Percentiles rank a stretch among this genome's conserved stretches.
phyloP scores from a whole-genome alignment of 2,329 filamentous ascomycete genomes.

The Colletotrichum acutatum region DNA sequence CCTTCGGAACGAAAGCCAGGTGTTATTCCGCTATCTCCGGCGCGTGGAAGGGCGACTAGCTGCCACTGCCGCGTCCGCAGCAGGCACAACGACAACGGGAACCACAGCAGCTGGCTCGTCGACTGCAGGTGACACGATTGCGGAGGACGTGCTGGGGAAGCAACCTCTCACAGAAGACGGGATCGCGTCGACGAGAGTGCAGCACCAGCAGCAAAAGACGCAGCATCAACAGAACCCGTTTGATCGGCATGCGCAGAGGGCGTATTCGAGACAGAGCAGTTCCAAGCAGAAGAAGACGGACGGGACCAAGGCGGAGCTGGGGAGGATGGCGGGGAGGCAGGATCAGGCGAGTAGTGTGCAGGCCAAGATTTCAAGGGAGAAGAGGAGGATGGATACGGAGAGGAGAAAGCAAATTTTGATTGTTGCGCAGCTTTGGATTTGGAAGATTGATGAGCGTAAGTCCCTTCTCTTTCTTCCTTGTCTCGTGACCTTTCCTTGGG shows the following conservation, averaged over 20 bases:
- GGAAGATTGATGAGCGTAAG: constrained; percentile 36
- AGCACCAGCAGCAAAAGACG: neutral
- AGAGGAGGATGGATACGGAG: constrained; percentile 40
- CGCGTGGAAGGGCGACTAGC: constrained; percentile 17
- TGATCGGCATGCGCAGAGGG: constrained; percentile 16
- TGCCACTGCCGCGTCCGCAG: neutral
- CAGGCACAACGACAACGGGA: neutral
- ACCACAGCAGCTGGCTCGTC: neutral
- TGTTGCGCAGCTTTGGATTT: constrained; percentile 40
- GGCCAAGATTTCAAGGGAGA: constrained; percentile 31
- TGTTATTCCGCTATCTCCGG: constrained; percentile 30
- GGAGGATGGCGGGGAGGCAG: constrained; percentile 34
- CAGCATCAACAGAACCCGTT: constrained; percentile 20
- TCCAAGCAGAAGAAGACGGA: constrained; percentile 38
- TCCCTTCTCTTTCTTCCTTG: neutral
- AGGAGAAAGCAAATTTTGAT: constrained; percentile 43
- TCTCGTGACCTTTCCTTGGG: no score
- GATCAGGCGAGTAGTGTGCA: constrained; percentile 36
- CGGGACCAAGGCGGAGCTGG: constrained; percentile 37
- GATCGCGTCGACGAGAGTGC: neutral
- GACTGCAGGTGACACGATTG: neutral
- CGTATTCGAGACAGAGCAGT: constrained; percentile 29
- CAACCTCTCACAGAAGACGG: neutral
- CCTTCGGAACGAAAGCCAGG: constrained; percentile 32
- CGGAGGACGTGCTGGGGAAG: neutral